phyloP scores from a whole-genome alignment of 192 early-diverging fungal species.

The Podila clonocystis region DNA sequence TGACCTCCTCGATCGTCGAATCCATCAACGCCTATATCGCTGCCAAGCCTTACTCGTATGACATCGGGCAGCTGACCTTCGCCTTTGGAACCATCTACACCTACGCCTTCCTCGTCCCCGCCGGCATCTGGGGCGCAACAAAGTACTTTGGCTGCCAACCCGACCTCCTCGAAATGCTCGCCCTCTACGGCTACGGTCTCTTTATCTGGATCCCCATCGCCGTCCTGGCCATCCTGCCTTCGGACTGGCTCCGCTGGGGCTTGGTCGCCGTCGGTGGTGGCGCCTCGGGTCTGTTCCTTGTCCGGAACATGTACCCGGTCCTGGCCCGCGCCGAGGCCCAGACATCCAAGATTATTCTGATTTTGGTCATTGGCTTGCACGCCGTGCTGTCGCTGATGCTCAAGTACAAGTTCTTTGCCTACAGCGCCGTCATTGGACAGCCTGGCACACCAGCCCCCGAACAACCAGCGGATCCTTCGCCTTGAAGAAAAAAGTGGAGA shows the following conservation, averaged over 20 bases:
- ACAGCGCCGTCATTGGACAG: slow-evolving; percentile 19
- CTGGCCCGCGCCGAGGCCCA: slow-evolving; percentile 77
- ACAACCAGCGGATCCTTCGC: no score
- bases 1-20: slow-evolving; percentile 88
- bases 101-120: slow-evolving; percentile 78
- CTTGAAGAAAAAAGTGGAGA: no score
- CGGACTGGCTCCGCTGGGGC: slow-evolving; percentile 81
- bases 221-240: slow-evolving; percentile 83
- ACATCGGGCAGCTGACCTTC: slow-evolving; percentile 85
- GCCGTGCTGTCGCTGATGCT: slow-evolving; percentile 78
- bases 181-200: slow-evolving; percentile 92
- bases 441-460: not conserved
- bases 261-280: slow-evolving; percentile 82
- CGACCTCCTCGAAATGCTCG: slow-evolving; percentile 83
- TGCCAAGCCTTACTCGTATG: slow-evolving; percentile 66
- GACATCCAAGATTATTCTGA: slow-evolving; percentile 72
- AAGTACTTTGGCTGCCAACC: slow-evolving; percentile 89
- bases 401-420: slow-evolving; percentile 88
- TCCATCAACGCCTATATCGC: slow-evolving; percentile 77
- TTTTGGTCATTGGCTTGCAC: slow-evolving; percentile 71
- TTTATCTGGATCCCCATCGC: slow-evolving; percentile 94
- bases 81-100: slow-evolving; percentile 86
- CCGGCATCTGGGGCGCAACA: slow-evolving; percentile 79
- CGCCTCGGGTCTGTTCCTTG: slow-evolving; percentile 71
- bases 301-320: slow-evolving; percentile 68